These are phyloP conservation scores for Marvania coccoides DNA, from an alignment of 139 green algal species.

Conservation along the genomic window DNA sequence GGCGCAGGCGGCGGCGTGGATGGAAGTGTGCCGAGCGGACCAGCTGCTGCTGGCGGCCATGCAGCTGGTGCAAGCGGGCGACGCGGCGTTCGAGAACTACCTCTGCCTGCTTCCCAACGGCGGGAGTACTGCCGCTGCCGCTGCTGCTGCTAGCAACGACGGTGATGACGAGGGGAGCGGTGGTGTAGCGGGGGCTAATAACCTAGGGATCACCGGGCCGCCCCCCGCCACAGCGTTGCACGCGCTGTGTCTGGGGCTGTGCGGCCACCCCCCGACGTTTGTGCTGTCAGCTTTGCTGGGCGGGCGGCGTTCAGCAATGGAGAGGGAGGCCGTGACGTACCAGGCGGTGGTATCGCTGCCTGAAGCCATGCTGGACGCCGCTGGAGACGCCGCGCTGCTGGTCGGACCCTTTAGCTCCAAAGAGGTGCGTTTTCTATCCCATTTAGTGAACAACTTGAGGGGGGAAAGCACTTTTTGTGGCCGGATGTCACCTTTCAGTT, in stretches of 20 bases:
- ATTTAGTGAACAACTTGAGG: too few relatives aligned
- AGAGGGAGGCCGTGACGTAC: not conserved
- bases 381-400: not conserved
- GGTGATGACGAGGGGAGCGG: too few relatives aligned
- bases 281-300: too few relatives aligned
- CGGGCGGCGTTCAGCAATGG: too few relatives aligned
- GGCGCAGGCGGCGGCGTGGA: slow-evolving; percentile 12
- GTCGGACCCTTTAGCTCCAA: not conserved
- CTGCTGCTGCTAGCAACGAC: too few relatives aligned
- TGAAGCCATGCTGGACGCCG: not conserved
- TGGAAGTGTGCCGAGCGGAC: slow-evolving; percentile 15
- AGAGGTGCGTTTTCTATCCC: not conserved
- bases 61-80: slow-evolving; percentile 22
- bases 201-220: not conserved
- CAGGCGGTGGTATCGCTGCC: not conserved
- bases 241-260: slow-evolving; percentile 19
- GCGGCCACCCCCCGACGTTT: slow-evolving; percentile 2
- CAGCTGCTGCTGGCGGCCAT: slow-evolving; percentile 18
- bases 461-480: not conserved
- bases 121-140: too few relatives aligned
- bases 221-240: slow-evolving; percentile 15
- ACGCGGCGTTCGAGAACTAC: slow-evolving; percentile 13
- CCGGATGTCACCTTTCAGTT: not conserved
- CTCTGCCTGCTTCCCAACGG: slow-evolving; percentile 12
- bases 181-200: too few relatives aligned